These are phyloP conservation scores for Phytophthora meadii DNA, from an alignment of 352 stramenopile species.

Conservation along the genomic window DNA sequence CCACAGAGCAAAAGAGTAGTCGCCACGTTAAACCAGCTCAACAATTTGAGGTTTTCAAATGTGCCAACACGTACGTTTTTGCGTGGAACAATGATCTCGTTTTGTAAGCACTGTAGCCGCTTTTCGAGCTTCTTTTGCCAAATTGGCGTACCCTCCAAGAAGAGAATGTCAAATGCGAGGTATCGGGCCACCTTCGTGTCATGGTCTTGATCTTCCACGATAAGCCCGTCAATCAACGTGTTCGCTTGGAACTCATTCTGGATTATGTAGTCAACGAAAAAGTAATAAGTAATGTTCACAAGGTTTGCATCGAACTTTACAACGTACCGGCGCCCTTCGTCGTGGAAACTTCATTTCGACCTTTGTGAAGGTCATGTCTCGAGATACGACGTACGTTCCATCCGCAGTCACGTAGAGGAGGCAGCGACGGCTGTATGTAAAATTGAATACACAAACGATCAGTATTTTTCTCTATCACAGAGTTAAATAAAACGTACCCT, in stretches of 20 bases:
- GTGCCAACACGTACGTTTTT: constrained; percentile 69
- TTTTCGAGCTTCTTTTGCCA: constrained; percentile 92
- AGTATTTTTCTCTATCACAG: neutral
- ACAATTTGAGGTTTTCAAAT: neutral
- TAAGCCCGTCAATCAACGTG: constrained; percentile 85
- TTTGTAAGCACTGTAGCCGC: constrained; percentile 87
- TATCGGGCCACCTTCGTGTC: constrained; percentile 78
- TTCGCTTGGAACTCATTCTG: constrained; percentile 78
- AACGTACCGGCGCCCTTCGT: constrained; percentile 63
- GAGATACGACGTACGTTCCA: constrained; percentile 82
- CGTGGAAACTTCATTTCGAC: constrained; percentile 91
- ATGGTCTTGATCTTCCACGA: constrained; percentile 88
- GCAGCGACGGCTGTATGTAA: constrained; percentile 65
- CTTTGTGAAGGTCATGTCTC: constrained; percentile 86
- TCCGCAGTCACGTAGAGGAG: constrained; percentile 75
- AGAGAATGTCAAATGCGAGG: constrained; percentile 85
- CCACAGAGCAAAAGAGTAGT: neutral
- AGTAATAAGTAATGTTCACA: constrained; percentile 4
- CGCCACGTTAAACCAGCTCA: constrained; percentile 4
- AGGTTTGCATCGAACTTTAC: neutral
- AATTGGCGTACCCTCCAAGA: constrained; percentile 78
- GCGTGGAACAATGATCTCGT: constrained; percentile 87
- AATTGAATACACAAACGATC: constrained; percentile 7
- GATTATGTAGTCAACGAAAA: neutral
- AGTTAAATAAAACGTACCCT: constrained; percentile 54